Evolutionary conservation across 805 yeast genomes (phyloP).

Genomic region (Limtongia smithiae): DNA sequence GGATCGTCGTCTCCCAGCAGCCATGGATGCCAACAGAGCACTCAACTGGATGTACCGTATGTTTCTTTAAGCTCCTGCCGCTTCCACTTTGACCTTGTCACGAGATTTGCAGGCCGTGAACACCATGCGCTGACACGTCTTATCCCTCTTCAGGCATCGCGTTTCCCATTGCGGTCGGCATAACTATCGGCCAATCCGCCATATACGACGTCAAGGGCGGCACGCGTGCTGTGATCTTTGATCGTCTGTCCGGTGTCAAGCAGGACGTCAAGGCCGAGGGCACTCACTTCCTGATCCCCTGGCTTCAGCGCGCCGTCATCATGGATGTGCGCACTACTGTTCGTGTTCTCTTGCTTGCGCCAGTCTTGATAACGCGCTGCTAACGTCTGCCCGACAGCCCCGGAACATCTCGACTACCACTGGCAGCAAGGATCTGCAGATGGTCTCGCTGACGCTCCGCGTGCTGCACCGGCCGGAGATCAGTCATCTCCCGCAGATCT

Average conservation of each 20-base stretch:
- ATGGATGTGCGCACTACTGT: constrained; percentile 87
- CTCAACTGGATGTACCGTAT: constrained; percentile 24
- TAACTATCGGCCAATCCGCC: constrained; percentile 73
- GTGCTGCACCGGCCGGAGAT: constrained; percentile 95
- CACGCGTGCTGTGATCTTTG: constrained; percentile 90
- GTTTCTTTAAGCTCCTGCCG: too few species aligned
- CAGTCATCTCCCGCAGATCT: constrained; percentile 71
- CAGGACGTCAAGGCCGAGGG: constrained; percentile 92
- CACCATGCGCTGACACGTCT: background rate
- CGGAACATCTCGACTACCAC: constrained; percentile 90
- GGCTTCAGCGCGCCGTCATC: constrained; percentile 88
- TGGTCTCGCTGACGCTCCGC: constrained; percentile 87
- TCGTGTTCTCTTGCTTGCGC: background rate
- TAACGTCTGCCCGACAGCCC: constrained; percentile 44
- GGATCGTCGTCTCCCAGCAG: too few species aligned
- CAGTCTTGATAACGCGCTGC: background rate
- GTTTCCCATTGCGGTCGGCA: constrained; percentile 41
- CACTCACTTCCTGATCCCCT: constrained; percentile 89
- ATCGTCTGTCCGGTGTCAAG: constrained; percentile 84
- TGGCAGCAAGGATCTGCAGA: constrained; percentile 95
- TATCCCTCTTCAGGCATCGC: constrained; percentile 29
- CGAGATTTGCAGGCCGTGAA: background rate
- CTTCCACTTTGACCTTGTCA: background rate
- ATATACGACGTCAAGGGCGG: constrained; percentile 96
- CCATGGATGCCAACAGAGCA: constrained; percentile 16